A percentile compares a stretch with the other conserved stretches of the same genome.
These are phyloP conservation scores for Mycena olivaceomarginata DNA, from an alignment of 768 basidiomycete species.

Conservation along the genomic window DNA sequence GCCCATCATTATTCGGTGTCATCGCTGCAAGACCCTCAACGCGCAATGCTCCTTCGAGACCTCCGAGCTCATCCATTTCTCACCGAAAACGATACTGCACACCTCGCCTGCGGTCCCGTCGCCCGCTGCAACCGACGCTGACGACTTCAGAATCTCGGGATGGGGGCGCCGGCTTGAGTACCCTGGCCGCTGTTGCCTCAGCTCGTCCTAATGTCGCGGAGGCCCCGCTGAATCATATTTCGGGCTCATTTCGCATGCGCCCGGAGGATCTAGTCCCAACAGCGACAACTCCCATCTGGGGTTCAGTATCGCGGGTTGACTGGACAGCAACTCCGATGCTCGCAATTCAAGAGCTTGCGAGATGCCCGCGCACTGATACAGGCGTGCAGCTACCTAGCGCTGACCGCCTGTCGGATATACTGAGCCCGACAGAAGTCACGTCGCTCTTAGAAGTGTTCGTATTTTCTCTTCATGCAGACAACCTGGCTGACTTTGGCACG, in stretches of 20 bases:
- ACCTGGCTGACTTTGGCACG: conserved; percentile 7
- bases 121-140: conserved; percentile 9
- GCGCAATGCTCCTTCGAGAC: conserved; percentile 68
- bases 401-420: conserved; percentile 50
- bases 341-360: conserved; percentile 64
- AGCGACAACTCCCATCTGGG: conserved; percentile 62
- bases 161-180: conserved; percentile 25
- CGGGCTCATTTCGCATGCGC: conserved; percentile 50
- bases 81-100: conserved; percentile 30
- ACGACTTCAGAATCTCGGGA: not conserved
- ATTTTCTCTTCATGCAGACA: not conserved
- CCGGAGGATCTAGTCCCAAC: conserved; percentile 59
- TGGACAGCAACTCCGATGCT: conserved; percentile 68
- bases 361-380: conserved; percentile 42
- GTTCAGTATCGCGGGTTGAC: conserved; percentile 59
- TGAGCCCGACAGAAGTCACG: conserved; percentile 57
- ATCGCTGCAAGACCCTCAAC: conserved; percentile 70
- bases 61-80: conserved; percentile 51
- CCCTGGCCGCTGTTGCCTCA: conserved; percentile 40
- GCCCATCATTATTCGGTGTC: conserved; percentile 57
- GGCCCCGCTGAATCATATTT: not conserved
- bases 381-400: conserved; percentile 33
- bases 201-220: conserved; percentile 30
- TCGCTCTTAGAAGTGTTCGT: conserved; percentile 63
- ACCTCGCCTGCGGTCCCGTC: conserved; percentile 10